These are phyloP conservation scores for Diversispora epigaea DNA, from an alignment of 192 early-diverging fungal genomes.

Conservation along the genomic window DNA sequence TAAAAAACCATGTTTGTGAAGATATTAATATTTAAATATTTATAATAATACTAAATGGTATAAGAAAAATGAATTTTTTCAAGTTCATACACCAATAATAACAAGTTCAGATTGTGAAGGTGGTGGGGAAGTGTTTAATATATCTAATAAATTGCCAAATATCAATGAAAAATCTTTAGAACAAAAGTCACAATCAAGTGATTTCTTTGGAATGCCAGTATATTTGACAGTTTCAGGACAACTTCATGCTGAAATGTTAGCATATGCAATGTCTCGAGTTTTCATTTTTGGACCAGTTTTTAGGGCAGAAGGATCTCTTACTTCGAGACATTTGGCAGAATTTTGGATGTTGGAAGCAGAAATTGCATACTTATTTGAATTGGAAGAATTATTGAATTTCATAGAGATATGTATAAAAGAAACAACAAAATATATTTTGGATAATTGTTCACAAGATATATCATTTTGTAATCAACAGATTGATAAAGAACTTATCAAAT, in stretches of 20 bases:
- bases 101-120: conserved; percentile 90
- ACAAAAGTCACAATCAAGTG: conserved; percentile 27
- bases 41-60: not conserved
- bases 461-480: conserved; percentile 60
- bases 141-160: conserved; percentile 36
- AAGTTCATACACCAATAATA: conserved; percentile 78
- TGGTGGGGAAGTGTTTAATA: conserved; percentile 80
- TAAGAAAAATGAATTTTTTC: conserved; percentile 70
- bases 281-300: conserved; percentile 84
- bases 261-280: conserved; percentile 68
- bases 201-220: conserved; percentile 74
- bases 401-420: conserved; percentile 64
- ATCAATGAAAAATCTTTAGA: not conserved
- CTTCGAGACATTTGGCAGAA: conserved; percentile 83
- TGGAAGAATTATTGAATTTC: conserved; percentile 66
- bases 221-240: conserved; percentile 86
- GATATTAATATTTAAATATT: not conserved
- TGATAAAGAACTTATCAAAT: conserved; percentile 47
- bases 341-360: conserved; percentile 97
- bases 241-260: conserved; percentile 78
- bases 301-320: conserved; percentile 79
- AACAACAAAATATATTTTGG: conserved; percentile 55
- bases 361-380: conserved; percentile 64
- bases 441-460: conserved; percentile 56
- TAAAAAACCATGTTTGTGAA: not conserved